Evolutionary conservation across 805 yeast species (phyloP), one percentile per base, ranked within the genome.

Genomic region (Metschnikowia anglica): DNA sequence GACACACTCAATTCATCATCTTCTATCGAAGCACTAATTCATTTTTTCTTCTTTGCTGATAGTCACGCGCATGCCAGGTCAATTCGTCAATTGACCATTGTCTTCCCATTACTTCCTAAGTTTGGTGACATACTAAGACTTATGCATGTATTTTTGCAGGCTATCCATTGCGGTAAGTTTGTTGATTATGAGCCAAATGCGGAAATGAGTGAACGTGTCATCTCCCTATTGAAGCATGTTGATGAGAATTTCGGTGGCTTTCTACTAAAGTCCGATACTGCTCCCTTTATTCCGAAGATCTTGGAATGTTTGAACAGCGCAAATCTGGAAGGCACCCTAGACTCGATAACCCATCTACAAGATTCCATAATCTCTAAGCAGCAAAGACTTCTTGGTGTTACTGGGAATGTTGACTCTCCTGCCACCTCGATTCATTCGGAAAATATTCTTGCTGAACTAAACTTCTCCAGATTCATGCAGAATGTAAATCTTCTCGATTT

Each of bases 1-100:
- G 45, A 51, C 16, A 10, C 37, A n/a, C 44, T 47, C 29, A 49
- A 72, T 6, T 71, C 76, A 17, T 87, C 87, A n/a, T 48, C 58
- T 15, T 59, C 87, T 0, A 56, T 78, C 9, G 97, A 89, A 60
- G 77, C 89, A 34, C 70, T 89, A 27, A 79, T 90, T 43, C 97
- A 90, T 63, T 76, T 85, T 3, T 67, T 87, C 19, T 59, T 88
- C 12, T 69, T 68, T 41, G 53, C 54, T 23, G 47, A 49, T 17
- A 31, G 45, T 20, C 46, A 45, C 17, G 34, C 38, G n/a, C 51
- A 49, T 16, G 43, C 49, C 16, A 37, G 44, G 32, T 46, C 43
- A 17, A 29, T 44, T 13, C 47, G 13, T 42, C 61, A 39, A 25
- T 43, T 52, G n/a, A 53, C 60, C 20, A 47, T 55, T 13, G 57